These are phyloP conservation scores for Boletus sp. DNA, from an alignment of 768 basidiomycete species.

Conservation along the genomic window DNA sequence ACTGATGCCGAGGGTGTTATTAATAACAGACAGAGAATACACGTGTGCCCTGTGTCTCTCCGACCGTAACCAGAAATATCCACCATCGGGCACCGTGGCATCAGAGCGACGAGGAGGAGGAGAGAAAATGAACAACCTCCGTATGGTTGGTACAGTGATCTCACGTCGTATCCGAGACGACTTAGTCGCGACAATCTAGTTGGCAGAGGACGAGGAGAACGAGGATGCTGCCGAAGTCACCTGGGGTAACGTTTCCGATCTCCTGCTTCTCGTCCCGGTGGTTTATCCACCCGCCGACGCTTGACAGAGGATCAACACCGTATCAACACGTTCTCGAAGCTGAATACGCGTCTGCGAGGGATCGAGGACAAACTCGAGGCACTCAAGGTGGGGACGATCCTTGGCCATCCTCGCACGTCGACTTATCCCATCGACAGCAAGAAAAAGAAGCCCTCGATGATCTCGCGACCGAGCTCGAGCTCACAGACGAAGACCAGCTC, in stretches of 20 bases:
- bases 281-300: not conserved
- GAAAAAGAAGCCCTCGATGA: constrained; percentile 95
- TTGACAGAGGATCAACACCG: constrained; percentile 75
- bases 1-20: no score
- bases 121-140: constrained; percentile 42
- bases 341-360: constrained; percentile 73
- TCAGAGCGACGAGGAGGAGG: not conserved
- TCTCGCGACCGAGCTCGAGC: constrained; percentile 80
- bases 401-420: no score
- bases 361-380: constrained; percentile 69
- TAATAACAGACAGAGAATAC: not conserved
- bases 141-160: constrained; percentile 45
- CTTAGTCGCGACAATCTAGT: constrained; percentile 35
- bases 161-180: not conserved
- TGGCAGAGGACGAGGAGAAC: constrained; percentile 73
- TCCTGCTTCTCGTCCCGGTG: no score
- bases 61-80: not conserved
- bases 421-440: constrained; percentile 48
- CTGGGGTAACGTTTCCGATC: constrained; percentile 55
- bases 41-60: not conserved
- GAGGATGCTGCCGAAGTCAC: constrained; percentile 77
- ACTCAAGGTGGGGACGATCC: constrained; percentile 56
- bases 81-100: not conserved
- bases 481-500: constrained; percentile 79
- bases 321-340: constrained; percentile 89